Conservation (phyloP, 306 rosid species). For the cucumber (Cucumis sativus) region DNA sequence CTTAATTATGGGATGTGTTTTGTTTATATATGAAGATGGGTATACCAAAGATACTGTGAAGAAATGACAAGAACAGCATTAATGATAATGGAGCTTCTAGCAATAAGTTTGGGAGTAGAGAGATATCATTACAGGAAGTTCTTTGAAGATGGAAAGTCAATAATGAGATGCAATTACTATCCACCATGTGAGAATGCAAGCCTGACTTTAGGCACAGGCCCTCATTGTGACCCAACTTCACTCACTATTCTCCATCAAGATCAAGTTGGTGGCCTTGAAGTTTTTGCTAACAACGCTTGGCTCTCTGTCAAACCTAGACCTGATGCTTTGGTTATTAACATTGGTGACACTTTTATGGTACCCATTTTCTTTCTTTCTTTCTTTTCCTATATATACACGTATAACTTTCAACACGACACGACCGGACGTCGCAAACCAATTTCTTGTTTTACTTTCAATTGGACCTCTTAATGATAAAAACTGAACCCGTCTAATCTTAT, state of each 20-base stretch:
- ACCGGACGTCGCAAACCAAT: too few relatives aligned
- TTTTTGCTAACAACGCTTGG: constrained; percentile 47
- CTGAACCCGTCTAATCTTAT: too few relatives aligned
- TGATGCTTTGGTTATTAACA: constrained; percentile 56
- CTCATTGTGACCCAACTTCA: constrained; percentile 76
- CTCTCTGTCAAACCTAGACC: constrained; percentile 42
- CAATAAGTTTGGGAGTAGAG: constrained; percentile 52
- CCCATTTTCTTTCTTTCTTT: too few relatives aligned
- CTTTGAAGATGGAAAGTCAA: constrained; percentile 56
- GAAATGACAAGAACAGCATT: constrained; percentile 41
- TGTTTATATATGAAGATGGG: constrained; percentile 21
- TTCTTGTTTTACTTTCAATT: too few relatives aligned
- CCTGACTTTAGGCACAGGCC: constrained; percentile 65
- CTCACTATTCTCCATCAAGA: constrained; percentile 74
- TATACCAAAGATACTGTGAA: constrained; percentile 54
- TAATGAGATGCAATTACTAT: constrained; percentile 72
- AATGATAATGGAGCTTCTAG: constrained; percentile 54
- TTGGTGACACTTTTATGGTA: constrained; percentile 71
- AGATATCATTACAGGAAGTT: constrained; percentile 25
- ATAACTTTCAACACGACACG: too few relatives aligned
- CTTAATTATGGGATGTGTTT: too few relatives aligned
- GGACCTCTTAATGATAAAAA: too few relatives aligned
- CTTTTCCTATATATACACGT: too few relatives aligned
- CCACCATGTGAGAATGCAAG: constrained; percentile 47
- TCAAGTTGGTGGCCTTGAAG: constrained; percentile 66